Conservation (phyloP, 192 early-diverging fungal species). For the Umbelopsis sp. region DNA sequence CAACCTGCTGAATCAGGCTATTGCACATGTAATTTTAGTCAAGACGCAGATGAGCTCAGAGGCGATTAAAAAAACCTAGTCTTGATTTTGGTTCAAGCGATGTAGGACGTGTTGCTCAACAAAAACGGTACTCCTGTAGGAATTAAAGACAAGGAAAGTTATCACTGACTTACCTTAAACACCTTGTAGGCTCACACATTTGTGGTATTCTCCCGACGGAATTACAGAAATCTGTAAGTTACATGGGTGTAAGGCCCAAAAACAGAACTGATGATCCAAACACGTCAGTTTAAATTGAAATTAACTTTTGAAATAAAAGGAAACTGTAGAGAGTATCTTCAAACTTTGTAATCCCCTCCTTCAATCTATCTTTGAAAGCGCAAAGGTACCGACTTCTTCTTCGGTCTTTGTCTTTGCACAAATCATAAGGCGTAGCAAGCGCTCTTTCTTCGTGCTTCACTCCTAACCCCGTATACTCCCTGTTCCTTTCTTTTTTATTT, state of each 20-base stretch:
- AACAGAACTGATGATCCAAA: not conserved
- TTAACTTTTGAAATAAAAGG: constrained; percentile 6
- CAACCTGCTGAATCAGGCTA: not conserved
- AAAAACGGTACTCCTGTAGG: too few species aligned
- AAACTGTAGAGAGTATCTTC: not conserved
- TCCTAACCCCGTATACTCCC: constrained; percentile 17
- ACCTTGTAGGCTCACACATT: too few species aligned
- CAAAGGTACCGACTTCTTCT: not conserved
- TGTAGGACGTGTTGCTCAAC: not conserved
- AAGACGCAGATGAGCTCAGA: not conserved
- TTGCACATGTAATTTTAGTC: not conserved
- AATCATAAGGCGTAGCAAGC: not conserved
- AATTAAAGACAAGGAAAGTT: too few species aligned
- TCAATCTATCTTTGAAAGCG: not conserved
- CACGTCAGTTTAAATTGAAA: constrained; percentile 17
- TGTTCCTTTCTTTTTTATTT: not conserved
- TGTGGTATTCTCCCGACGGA: constrained; percentile 2
- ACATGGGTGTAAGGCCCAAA: not conserved
- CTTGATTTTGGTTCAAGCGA: not conserved
- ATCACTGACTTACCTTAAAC: too few species aligned
- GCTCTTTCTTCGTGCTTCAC: not conserved
- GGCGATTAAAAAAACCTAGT: not conserved
- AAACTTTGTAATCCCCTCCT: not conserved
- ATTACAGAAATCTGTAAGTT: not conserved
- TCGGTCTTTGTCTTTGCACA: constrained; percentile 9